These are phyloP conservation scores for Diatrype stigma DNA, from an alignment of 2,329 filamentous ascomycete genomes.

Conservation along the genomic window DNA sequence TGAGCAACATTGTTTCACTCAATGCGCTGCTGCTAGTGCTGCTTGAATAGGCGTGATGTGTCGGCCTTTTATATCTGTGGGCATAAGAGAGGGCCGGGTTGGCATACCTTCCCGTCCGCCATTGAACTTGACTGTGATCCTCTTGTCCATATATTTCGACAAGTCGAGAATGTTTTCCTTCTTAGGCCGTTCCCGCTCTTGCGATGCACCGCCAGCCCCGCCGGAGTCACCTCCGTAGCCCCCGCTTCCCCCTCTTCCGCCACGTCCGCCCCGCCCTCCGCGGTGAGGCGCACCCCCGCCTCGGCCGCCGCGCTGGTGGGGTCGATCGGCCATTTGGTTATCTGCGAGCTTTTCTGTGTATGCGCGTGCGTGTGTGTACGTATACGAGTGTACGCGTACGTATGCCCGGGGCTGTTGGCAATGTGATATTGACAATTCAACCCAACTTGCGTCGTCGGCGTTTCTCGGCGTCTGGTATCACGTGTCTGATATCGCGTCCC, in stretches of 20 bases:
- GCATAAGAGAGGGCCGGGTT: neutral
- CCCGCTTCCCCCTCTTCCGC: conserved; percentile 31
- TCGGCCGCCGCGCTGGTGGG: conserved; percentile 43
- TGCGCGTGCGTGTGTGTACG: conserved; percentile 1
- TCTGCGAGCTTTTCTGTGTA: conserved; percentile 7
- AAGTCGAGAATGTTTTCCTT: conserved; percentile 98
- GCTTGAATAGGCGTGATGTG: neutral
- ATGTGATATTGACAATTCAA: neutral
- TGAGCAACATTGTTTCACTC: no score
- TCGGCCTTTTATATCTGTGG: conserved; percentile 1
- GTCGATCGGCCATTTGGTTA: conserved; percentile 47
- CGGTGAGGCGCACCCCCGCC: conserved; percentile 37
- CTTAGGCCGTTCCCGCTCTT: conserved; percentile 73
- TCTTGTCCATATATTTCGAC: conserved; percentile 95
- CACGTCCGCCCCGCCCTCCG: conserved; percentile 35
- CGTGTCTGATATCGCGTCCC: neutral
- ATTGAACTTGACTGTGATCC: conserved; percentile 93
- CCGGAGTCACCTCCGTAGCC: conserved; percentile 39
- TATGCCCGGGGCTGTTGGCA: neutral
- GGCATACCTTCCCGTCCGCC: conserved; percentile 80
- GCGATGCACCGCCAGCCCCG: conserved; percentile 39
- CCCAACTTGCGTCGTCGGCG: neutral
- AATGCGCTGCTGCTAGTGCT: neutral
- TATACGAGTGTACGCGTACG: neutral
- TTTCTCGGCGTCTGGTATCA: neutral